These are phyloP conservation scores for Candida succiphila DNA, from an alignment of 805 yeast genomes.

Conservation along the genomic window DNA sequence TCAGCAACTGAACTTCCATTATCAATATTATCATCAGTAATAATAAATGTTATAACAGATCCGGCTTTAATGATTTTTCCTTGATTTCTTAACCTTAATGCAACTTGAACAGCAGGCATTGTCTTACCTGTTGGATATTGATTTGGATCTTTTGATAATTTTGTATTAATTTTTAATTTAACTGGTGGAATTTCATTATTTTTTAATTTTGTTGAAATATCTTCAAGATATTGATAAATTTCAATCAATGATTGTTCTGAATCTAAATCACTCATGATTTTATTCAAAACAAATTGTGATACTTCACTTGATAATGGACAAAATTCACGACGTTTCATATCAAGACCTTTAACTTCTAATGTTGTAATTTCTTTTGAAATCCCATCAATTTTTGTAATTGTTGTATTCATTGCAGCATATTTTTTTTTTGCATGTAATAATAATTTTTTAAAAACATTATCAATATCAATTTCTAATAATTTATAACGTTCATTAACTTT, in stretches of 20 bases:
- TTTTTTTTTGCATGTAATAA: conserved; percentile 92
- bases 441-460: conserved; percentile 79
- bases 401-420: conserved; percentile 80
- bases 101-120: conserved; percentile 86
- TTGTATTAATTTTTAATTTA: conserved; percentile 75
- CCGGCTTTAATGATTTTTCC: conserved; percentile 88
- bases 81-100: conserved; percentile 64
- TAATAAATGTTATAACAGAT: conserved; percentile 79
- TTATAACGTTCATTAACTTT: conserved; percentile 84
- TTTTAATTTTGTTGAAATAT: conserved; percentile 45
- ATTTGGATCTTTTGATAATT: conserved; percentile 78
- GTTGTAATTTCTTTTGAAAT: conserved; percentile 49
- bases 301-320: conserved; percentile 88
- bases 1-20: conserved; percentile 47
- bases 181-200: conserved; percentile 52
- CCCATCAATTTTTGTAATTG: conserved; percentile 21
- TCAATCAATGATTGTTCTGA: conserved; percentile 67
- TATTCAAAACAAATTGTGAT: conserved; percentile 64
- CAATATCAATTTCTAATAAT: conserved; percentile 87
- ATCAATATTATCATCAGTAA: conserved; percentile 37
- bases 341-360: conserved; percentile 91
- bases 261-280: conserved; percentile 62
- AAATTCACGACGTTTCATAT: conserved; percentile 93
- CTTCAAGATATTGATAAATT: conserved; percentile 63
- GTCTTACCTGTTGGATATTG: conserved; percentile 74